Conservation (phyloP, 805 yeast species). For the Debaryomyces prosopidis region DNA sequence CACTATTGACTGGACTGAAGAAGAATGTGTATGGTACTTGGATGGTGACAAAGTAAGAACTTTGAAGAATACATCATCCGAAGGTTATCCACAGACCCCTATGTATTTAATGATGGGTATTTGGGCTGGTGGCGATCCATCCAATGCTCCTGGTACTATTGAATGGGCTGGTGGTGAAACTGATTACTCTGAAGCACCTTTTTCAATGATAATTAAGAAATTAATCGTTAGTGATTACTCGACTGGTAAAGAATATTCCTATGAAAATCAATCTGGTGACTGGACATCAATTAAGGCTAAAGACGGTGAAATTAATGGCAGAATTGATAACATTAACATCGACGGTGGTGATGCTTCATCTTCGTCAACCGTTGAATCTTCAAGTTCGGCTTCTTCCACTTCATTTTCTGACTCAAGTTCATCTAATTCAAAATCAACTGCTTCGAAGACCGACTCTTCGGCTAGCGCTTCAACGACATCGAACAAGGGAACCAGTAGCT, state of each 20-base stretch:
- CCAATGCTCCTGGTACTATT: slow-evolving; percentile 63
- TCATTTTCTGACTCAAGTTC: slow-evolving; percentile 3
- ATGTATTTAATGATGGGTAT: slow-evolving; percentile 67
- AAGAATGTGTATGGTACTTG: slow-evolving; percentile 61
- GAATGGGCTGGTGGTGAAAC: slow-evolving; percentile 80
- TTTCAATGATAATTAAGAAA: slow-evolving; percentile 58
- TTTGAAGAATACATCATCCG: slow-evolving; percentile 47
- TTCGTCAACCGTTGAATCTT: slow-evolving; percentile 9
- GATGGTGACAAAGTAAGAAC: slow-evolving; percentile 72
- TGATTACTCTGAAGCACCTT: slow-evolving; percentile 65
- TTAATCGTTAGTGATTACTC: slow-evolving; percentile 66
- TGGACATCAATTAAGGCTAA: slow-evolving; percentile 59
- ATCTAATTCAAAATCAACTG: slow-evolving; percentile 1
- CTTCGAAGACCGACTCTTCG: slow-evolving; percentile 1
- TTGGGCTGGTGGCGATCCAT: slow-evolving; percentile 81
- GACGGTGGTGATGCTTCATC: slow-evolving; percentile 28
- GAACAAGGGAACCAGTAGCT: neutral
- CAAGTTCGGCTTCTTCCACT: slow-evolving; percentile 4
- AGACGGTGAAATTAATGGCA: slow-evolving; percentile 63
- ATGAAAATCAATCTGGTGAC: slow-evolving; percentile 53
- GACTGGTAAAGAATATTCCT: slow-evolving; percentile 56
- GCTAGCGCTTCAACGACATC: slow-evolving; percentile 1
- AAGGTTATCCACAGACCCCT: slow-evolving; percentile 87
- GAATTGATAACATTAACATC: slow-evolving; percentile 42
- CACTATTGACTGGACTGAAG: slow-evolving; percentile 79